A percentile compares a stretch with the other conserved stretches of the same genome.
Conservation (phyloP, 257 asterid genomes). For the Gentiana macrophylla region DNA sequence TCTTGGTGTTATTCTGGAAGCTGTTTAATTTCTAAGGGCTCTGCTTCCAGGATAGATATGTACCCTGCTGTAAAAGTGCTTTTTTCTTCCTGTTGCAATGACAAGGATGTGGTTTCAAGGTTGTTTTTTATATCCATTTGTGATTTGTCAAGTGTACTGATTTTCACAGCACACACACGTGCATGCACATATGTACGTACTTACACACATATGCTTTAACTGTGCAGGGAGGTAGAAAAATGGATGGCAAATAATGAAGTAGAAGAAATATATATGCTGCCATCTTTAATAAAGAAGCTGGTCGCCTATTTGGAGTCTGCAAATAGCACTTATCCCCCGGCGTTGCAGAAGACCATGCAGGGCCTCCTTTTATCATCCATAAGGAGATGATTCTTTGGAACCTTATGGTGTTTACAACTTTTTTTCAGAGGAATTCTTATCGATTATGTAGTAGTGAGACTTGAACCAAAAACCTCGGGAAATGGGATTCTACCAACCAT, state of each 20-base stretch:
- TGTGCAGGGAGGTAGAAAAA: slow-evolving; percentile 42
- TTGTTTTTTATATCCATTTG: slow-evolving; percentile 19
- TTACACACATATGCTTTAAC: background rate
- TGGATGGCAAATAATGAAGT: slow-evolving; percentile 60
- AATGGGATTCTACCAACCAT: too few species aligned
- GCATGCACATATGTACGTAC: too few species aligned
- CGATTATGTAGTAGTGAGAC: too few species aligned
- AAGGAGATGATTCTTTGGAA: slow-evolving; percentile 26
- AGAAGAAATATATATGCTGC: slow-evolving; percentile 76
- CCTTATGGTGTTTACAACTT: too few species aligned
- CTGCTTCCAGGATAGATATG: slow-evolving; percentile 41
- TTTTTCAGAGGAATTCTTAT: too few species aligned
- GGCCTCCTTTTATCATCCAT: slow-evolving; percentile 59
- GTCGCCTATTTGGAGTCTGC: slow-evolving; percentile 39
- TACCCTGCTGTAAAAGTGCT: slow-evolving; percentile 54
- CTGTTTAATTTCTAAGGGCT: slow-evolving; percentile 28
- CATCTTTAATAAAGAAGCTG: slow-evolving; percentile 62
- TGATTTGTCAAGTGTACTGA: too few species aligned
- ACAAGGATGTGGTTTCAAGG: slow-evolving; percentile 41
- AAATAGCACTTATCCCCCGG: slow-evolving; percentile 41
- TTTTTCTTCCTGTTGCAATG: slow-evolving; percentile 39
- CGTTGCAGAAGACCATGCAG: slow-evolving; percentile 40
- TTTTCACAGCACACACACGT: too few species aligned
- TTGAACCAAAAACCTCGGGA: too few species aligned
- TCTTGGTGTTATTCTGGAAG: slow-evolving; percentile 62